These are phyloP conservation scores for Dioscorea zingiberensis DNA, from an alignment of 106 monocot genomes.

Conservation along the genomic window DNA sequence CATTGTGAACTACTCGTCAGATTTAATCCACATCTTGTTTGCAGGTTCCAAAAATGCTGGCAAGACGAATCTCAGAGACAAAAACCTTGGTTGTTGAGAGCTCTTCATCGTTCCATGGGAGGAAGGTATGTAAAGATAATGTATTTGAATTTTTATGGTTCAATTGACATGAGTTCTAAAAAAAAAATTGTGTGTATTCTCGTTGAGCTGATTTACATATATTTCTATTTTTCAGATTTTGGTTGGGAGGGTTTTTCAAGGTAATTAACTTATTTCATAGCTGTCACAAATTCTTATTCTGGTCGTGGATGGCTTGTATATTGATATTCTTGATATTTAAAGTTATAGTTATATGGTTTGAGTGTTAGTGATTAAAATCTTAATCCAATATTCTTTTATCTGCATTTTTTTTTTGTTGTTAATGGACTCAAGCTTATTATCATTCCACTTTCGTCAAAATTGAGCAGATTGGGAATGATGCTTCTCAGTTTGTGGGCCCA, in stretches of 20 bases:
- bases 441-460: too few relatives aligned
- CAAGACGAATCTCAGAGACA: constrained; percentile 59
- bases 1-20: too few relatives aligned
- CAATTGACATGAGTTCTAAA: background rate
- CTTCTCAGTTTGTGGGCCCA: constrained; percentile 96
- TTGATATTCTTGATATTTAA: too few relatives aligned
- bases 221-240: constrained; percentile 60
- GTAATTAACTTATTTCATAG: constrained; percentile 2
- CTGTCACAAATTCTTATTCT: background rate
- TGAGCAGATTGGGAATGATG: constrained; percentile 88
- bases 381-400: too few relatives aligned
- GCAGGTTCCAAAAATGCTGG: constrained; percentile 87
- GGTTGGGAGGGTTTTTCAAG: constrained; percentile 97
- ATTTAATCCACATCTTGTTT: background rate
- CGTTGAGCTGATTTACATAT: constrained; percentile 1
- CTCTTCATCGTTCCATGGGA: constrained; percentile 73
- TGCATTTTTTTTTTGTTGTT: too few relatives aligned
- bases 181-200: too few relatives aligned
- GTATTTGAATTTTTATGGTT: background rate
- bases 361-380: too few relatives aligned
- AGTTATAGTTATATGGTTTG: too few relatives aligned
- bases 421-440: too few relatives aligned
- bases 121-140: constrained; percentile 49
- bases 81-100: constrained; percentile 90
- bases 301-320: background rate